phyloP scores from a whole-genome alignment of 208 protist species.

The Acanthamoeba royreba region DNA sequence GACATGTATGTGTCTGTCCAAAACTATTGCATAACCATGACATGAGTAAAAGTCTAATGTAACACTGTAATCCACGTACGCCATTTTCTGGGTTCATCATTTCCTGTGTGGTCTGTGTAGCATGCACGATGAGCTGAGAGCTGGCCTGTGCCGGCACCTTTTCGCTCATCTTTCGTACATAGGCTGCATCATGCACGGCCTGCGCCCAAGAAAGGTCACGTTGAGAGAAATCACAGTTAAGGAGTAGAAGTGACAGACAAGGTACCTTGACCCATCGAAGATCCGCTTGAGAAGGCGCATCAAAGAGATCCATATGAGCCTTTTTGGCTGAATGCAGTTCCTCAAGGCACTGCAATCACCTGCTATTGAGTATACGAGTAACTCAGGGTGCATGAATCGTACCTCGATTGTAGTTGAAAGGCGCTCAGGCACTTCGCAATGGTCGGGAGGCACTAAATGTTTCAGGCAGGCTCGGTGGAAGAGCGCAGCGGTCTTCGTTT shows the following conservation, averaged over 20 bases:
- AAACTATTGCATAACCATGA: neutral
- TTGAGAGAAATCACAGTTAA: neutral
- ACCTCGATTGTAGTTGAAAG: constrained; percentile 31
- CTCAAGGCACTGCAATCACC: constrained; percentile 26
- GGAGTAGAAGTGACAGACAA: neutral
- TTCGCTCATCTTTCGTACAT: neutral
- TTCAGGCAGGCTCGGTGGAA: constrained; percentile 50
- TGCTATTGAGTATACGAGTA: constrained; percentile 18
- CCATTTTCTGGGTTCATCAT: neutral
- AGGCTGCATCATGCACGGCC: neutral
- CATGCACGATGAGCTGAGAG: constrained; percentile 30
- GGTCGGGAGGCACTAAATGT: constrained; percentile 54
- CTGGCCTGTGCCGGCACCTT: constrained; percentile 16
- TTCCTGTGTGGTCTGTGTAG: constrained; percentile 20
- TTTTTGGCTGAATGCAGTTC: neutral
- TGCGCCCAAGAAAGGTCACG: neutral
- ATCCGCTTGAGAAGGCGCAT: neutral
- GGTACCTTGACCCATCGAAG: constrained; percentile 24
- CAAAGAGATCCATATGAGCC: neutral
- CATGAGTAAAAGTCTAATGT: neutral
- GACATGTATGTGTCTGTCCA: constrained; percentile 55
- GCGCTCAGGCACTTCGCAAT: constrained; percentile 57
- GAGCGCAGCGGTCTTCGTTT: constrained; percentile 24
- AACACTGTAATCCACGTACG: neutral
- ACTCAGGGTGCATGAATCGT: neutral